A percentile compares a stretch with the other conserved stretches of the same genome.
Evolutionary conservation across 1,284 basidiomycete genomes (phyloP).

Genomic region (Moesziomyces parantarcticus): DNA sequence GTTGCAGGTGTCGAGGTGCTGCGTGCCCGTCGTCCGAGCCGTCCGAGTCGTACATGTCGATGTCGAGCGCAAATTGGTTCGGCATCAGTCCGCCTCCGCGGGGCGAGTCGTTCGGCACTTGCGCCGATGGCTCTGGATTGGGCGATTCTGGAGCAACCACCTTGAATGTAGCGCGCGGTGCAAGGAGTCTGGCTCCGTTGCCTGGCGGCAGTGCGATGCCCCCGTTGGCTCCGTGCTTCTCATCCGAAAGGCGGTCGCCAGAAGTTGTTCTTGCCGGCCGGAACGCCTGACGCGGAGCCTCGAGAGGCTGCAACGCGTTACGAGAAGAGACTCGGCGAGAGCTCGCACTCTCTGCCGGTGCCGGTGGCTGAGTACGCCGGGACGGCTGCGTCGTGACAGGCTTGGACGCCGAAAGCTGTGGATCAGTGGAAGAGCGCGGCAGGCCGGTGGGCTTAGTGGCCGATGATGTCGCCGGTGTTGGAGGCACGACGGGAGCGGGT

Average conservation of each 20-base stretch:
- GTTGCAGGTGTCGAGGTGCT: constrained; percentile 18
- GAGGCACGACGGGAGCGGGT: constrained; percentile 11
- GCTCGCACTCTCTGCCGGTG: neutral
- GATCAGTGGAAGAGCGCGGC: constrained; percentile 44
- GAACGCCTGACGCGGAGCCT: constrained; percentile 15
- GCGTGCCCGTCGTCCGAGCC: constrained; percentile 24
- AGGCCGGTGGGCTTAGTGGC: constrained; percentile 11
- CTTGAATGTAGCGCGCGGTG: constrained; percentile 29
- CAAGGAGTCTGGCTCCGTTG: constrained; percentile 16
- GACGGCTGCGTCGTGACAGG: constrained; percentile 16
- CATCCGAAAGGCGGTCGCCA: neutral
- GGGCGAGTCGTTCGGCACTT: constrained; percentile 14
- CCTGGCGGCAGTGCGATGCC: constrained; percentile 2
- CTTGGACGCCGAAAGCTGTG: constrained; percentile 40
- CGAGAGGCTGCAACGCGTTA: constrained; percentile 16
- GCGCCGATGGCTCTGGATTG: neutral
- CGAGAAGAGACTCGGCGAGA: constrained; percentile 8
- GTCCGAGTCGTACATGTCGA: constrained; percentile 47
- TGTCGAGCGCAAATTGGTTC: constrained; percentile 27
- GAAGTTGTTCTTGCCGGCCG: neutral
- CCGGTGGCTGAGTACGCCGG: constrained; percentile 3
- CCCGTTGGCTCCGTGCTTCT: neutral
- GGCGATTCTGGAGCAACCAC: constrained; percentile 22
- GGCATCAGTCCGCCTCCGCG: constrained; percentile 7
- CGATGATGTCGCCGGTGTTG: constrained; percentile 15